Conservation (phyloP, 805 yeast genomes). For the Lachancea thermotolerans region DNA sequence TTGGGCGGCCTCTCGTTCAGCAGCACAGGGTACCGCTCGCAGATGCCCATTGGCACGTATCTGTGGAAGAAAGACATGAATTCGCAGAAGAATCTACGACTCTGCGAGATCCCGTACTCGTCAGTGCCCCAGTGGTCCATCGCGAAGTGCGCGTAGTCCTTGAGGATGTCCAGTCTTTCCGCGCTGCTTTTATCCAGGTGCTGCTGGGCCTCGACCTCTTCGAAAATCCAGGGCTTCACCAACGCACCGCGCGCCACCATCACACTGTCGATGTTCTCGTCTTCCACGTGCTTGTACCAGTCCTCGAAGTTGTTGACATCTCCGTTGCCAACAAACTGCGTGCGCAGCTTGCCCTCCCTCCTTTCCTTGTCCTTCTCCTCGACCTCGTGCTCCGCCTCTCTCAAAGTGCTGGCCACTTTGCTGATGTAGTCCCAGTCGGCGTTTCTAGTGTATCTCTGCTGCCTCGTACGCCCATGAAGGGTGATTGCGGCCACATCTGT, state of each 20-base stretch:
- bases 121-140: constrained; percentile 98
- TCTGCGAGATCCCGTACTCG: constrained; percentile 81
- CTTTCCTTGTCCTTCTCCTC: constrained; percentile 63
- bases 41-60: constrained; percentile 87
- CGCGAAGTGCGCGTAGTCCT: constrained; percentile 68
- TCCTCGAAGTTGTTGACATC: constrained; percentile 83
- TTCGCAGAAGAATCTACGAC: constrained; percentile 90
- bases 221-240: constrained; percentile 98
- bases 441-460: constrained; percentile 83
- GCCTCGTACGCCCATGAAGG: constrained; percentile 92
- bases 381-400: constrained; percentile 46
- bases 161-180: constrained; percentile 75
- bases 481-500: constrained; percentile 87
- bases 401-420: constrained; percentile 62
- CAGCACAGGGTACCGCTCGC: constrained; percentile 82
- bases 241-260: constrained; percentile 98
- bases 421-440: constrained; percentile 92
- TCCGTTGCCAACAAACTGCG: constrained; percentile 91
- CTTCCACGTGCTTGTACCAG: constrained; percentile 65
- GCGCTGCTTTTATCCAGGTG: constrained; percentile 84
- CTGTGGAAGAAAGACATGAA: constrained; percentile 90
- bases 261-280: constrained; percentile 76
- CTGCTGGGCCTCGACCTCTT: constrained; percentile 86
- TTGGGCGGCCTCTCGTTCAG: constrained; percentile 89
- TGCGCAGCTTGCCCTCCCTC: constrained; percentile 47